Conservation (phyloP, 2,329 filamentous ascomycete species). For the Arachnomyces sp. region DNA sequence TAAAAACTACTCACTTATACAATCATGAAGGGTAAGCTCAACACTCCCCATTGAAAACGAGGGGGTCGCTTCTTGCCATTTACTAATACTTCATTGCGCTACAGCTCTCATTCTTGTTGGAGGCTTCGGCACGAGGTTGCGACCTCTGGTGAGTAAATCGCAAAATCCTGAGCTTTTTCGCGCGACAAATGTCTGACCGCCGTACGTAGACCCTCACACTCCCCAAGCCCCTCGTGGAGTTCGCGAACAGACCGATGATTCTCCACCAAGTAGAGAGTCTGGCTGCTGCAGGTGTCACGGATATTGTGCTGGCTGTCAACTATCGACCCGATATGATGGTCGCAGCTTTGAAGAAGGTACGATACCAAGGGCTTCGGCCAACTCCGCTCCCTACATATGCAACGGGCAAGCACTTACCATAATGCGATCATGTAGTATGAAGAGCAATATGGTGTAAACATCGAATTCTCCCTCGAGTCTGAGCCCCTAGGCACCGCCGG, state of each 20-base stretch:
- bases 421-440: slow-evolving; percentile 56
- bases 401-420: slow-evolving; percentile 1
- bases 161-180: slow-evolving; percentile 1
- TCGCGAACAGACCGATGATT: slow-evolving; percentile 99
- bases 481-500: slow-evolving; percentile 93
- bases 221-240: slow-evolving; percentile 95
- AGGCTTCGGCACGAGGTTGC: slow-evolving; percentile 95
- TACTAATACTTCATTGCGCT: slow-evolving; percentile 13
- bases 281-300: slow-evolving; percentile 85
- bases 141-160: slow-evolving; percentile 67
- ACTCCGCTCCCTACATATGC: neutral
- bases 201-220: slow-evolving; percentile 75
- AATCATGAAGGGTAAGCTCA: slow-evolving; percentile 38
- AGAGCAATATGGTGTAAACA: slow-evolving; percentile 83
- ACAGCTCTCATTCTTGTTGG: slow-evolving; percentile 96
- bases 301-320: slow-evolving; percentile 97
- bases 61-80: slow-evolving; percentile 1
- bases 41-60: slow-evolving; percentile 5
- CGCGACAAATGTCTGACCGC: neutral
- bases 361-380: slow-evolving; percentile 19
- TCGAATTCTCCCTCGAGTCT: slow-evolving; percentile 92
- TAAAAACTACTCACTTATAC: slow-evolving; percentile 8
- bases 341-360: slow-evolving; percentile 77
- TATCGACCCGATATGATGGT: slow-evolving; percentile 99
- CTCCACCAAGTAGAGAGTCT: slow-evolving; percentile 94